phyloP scores from a whole-genome alignment of 768 basidiomycete species.

The Collybiopsis confluens region DNA sequence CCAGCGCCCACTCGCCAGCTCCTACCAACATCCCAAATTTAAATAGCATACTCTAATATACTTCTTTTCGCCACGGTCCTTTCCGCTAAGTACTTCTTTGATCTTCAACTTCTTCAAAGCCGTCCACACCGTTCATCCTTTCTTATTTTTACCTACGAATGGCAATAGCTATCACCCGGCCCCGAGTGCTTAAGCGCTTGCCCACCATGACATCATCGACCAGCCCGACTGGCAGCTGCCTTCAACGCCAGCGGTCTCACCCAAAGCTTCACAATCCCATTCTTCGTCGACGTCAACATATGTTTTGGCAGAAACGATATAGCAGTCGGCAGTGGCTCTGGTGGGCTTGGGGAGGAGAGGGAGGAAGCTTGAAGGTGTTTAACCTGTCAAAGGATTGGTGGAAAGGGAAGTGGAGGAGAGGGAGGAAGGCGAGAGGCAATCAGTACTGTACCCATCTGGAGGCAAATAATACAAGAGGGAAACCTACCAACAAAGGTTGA shows the following conservation, averaged over 20 bases:
- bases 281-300: constrained; percentile 74
- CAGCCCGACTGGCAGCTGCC: background rate
- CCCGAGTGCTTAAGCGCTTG: too few relatives aligned
- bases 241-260: constrained; percentile 62
- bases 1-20: too few relatives aligned
- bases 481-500: constrained; percentile 80
- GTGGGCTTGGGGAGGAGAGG: constrained; percentile 57
- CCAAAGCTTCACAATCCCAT: constrained; percentile 81
- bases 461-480: background rate
- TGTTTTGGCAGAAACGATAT: constrained; percentile 76
- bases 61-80: too few relatives aligned
- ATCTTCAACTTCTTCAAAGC: too few relatives aligned
- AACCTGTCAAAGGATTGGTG: constrained; percentile 19
- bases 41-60: too few relatives aligned
- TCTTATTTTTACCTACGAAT: too few relatives aligned
- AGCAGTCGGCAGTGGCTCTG: constrained; percentile 71
- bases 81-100: too few relatives aligned
- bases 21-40: too few relatives aligned
- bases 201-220: background rate
- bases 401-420: background rate
- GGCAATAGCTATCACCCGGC: too few relatives aligned
- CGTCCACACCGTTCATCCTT: too few relatives aligned
- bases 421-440: background rate
- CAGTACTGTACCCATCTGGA: background rate
- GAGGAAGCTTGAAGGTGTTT: background rate